phyloP scores from a whole-genome alignment of 1,284 basidiomycete genomes.

The Cryptococcus sp. region DNA sequence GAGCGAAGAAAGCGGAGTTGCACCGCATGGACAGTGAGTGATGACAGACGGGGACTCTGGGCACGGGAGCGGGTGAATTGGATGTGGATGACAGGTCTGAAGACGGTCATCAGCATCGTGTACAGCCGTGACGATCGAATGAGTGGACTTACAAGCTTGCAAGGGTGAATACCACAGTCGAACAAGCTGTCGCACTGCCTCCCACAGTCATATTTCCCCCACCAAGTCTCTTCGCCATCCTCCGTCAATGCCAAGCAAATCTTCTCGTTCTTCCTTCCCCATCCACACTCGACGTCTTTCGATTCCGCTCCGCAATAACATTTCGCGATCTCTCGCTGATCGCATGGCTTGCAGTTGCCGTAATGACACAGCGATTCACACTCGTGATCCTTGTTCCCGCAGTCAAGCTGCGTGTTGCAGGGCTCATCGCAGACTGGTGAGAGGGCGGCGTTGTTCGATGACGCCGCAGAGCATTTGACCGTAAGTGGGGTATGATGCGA shows the following conservation, averaged over 20 bases:
- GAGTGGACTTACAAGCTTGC: slow-evolving; percentile 57
- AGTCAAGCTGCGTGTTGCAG: slow-evolving; percentile 64
- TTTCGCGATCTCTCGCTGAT: slow-evolving; percentile 58
- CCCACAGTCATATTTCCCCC: slow-evolving; percentile 69
- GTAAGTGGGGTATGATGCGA: slow-evolving; percentile 65
- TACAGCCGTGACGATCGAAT: not conserved
- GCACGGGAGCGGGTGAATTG: slow-evolving; percentile 62
- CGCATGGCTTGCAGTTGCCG: slow-evolving; percentile 69
- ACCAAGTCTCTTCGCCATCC: slow-evolving; percentile 58
- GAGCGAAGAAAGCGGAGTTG: slow-evolving; percentile 58
- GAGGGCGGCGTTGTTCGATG: slow-evolving; percentile 51
- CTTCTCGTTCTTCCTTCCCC: slow-evolving; percentile 54
- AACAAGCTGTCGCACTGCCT: slow-evolving; percentile 67
- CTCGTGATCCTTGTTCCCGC: slow-evolving; percentile 65
- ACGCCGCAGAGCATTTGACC: slow-evolving; percentile 63
- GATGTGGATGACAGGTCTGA: slow-evolving; percentile 67
- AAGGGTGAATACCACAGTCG: slow-evolving; percentile 73
- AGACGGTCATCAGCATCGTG: not conserved
- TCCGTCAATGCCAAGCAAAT: slow-evolving; percentile 30
- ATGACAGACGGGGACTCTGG: slow-evolving; percentile 70
- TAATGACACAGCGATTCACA: slow-evolving; percentile 65
- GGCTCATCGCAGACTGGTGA: slow-evolving; percentile 66
- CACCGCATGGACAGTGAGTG: slow-evolving; percentile 78
- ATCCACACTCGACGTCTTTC: slow-evolving; percentile 67
- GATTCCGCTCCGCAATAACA: slow-evolving; percentile 79